phyloP scores from a whole-genome alignment of 2,329 filamentous ascomycete genomes.

The Sporothrix protearum region DNA sequence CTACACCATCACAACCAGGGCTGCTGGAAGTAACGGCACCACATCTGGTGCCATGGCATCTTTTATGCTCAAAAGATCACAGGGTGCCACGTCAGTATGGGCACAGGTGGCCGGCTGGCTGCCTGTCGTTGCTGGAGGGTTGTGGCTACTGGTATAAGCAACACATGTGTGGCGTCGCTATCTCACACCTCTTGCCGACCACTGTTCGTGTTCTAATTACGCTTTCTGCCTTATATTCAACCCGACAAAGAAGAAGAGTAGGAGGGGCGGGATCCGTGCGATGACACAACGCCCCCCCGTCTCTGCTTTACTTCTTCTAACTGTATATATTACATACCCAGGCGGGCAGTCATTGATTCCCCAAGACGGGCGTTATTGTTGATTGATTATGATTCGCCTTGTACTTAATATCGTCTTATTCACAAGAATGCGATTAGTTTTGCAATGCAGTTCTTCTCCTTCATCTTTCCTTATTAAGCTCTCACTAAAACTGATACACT shows the following conservation, averaged over 20 bases:
- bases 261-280: background rate
- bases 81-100: conserved; percentile 31
- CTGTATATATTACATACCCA: conserved; percentile 12
- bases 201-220: too few relatives aligned
- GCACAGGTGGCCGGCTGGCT: conserved; percentile 39
- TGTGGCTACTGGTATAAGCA: conserved; percentile 42
- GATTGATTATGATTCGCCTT: background rate
- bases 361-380: background rate
- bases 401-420: background rate
- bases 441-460: background rate
- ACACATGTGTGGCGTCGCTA: background rate
- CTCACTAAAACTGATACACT: background rate
- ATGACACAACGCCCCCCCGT: too few relatives aligned
- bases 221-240: background rate
- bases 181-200: background rate
- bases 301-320: background rate
- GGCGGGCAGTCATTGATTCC: background rate
- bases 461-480: background rate
- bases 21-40: conserved; percentile 32
- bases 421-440: background rate
- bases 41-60: conserved; percentile 34
- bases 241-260: background rate
- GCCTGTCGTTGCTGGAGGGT: conserved; percentile 40
- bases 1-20: conserved; percentile 61
- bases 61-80: conserved; percentile 31